Base-by-base conservation (phyloP, 1,284 basidiomycete genomes). In the Leccinum pachyderme region DNA sequence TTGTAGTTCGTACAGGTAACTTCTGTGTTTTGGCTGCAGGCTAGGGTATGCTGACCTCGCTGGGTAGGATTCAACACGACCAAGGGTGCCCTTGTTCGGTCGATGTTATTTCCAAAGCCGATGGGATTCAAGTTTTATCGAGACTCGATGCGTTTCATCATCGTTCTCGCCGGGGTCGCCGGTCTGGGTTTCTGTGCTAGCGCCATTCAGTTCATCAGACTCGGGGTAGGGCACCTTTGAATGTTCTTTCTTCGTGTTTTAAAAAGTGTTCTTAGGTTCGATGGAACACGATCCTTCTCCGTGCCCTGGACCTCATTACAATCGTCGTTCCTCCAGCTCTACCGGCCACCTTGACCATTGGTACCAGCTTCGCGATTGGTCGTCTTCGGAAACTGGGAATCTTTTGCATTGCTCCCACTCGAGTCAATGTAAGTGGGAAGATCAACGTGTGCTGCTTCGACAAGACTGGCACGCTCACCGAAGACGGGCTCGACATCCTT, bases 381-480 rank as follows among this genome's bases (percentile, higher is more conserved):
- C 87, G 97, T 31, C 82, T 99, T 28, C 89, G 95, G 55, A 93
- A 91, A 68, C 77, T 81, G 4, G 93, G 92, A 31, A 92, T 99
- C 57, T 99, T 93, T 76, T 99, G 97, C 72, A 98, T 98, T 59
- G 95, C 96, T 5, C 97, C 97, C 0, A 97, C 90, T 63, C 81
- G 97, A 31, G 93, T 99, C 65, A 99, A 99, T 68, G 87, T 99
- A 49, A 94, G 88, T 3, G 97, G 97, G 31, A 97, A 98, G 75
- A 81, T 99, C 75, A 98, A 99, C 62, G 91, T 99, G 7, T 96
- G 95, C 65, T 98, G 95, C 72, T 99, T 99, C 67, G 97, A 99
- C 79, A 99, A 99, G 77, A 99, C 97, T 1, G 97, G 97, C 2
- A 99, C 97, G 1, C 80, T 99, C 15, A 99, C 97, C 0, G 97